Base-by-base conservation (phyloP, 352 stramenopile genomes). In the Peronospora tabacina region DNA sequence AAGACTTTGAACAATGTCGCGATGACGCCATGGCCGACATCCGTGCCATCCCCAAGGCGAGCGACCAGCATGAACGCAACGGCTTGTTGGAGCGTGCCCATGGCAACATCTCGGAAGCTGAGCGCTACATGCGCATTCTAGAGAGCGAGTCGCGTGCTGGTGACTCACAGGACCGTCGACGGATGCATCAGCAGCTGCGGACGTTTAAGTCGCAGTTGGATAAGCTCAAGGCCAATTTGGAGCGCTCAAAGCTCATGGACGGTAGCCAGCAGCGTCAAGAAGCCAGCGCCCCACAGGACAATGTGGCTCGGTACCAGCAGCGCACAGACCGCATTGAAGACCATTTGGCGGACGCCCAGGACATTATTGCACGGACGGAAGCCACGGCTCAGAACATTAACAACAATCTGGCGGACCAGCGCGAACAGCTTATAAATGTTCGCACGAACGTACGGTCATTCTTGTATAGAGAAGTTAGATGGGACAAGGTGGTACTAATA, bases 121-220 rank as follows among this genome's bases (percentile, higher is more conserved):
- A 90, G 54, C 76, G 79, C 62, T 90, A 90, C 54, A 75, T 89
- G 58, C 79, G 79, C 30, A 92, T 92, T 51, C 61, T 92, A 9
- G 82, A 92, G 49, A 89, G 75, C 59, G 82, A 92, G 44, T 85
- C 76, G 22, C 75, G 77, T 22, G 81, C 79, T 2, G 82, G 82
- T 6, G 68, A 89, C 49, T 79, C 82, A 7, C 82, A 92, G 52
- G 72, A 90, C 51, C 76, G 81, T 33, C 73, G 82, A 36, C 71
- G 77, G 48, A 92, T 92, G 82, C 82, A 92, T 52, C 77, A 88
- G 63, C 76, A 88, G 67, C 55, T 92, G 20, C 82, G 82, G 19
- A 87, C 66, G 19, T 85, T 85, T 59, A 88, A 93, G 58, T 90
- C 79, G 28, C 74, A 88, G 38, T 57, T 93, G 30, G 82, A 93